Conservation (phyloP, 768 basidiomycete species). For the Vishniacozyma victoriae region DNA sequence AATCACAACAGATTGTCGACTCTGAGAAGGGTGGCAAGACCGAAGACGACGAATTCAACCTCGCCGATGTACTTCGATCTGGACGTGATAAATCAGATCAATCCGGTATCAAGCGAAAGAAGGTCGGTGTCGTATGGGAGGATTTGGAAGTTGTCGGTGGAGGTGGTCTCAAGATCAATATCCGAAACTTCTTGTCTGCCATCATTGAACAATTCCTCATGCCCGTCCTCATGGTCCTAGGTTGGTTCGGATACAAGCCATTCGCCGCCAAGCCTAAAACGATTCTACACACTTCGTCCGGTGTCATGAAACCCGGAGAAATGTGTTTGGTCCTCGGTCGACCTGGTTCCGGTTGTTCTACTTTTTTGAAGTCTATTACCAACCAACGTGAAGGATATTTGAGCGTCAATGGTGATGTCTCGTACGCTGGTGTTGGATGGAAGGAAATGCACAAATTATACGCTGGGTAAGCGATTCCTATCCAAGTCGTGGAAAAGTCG, state of each 20-base stretch:
- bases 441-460: conserved; percentile 60
- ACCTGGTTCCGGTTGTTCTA: conserved; percentile 78
- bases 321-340: conserved; percentile 73
- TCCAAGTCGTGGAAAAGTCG: not conserved
- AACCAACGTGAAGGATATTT: conserved; percentile 69
- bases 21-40: conserved; percentile 31
- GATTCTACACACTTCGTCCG: conserved; percentile 56
- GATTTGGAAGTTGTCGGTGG: conserved; percentile 47
- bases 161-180: conserved; percentile 49
- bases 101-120: conserved; percentile 48
- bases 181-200: conserved; percentile 48
- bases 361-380: conserved; percentile 72
- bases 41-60: conserved; percentile 46
- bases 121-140: conserved; percentile 45
- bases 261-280: conserved; percentile 53
- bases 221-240: conserved; percentile 55
- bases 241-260: conserved; percentile 55
- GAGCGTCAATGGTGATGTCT: conserved; percentile 61
- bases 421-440: conserved; percentile 69
- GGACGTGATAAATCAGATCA: conserved; percentile 31
- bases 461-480: conserved; percentile 72
- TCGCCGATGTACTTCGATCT: conserved; percentile 38
- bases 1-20: conserved; percentile 5
- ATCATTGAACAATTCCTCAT: conserved; percentile 54
- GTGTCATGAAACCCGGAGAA: conserved; percentile 59